Evolutionary conservation across 164 flowering plant species (phyloP).

Genomic region (Houttuynia cordata): DNA sequence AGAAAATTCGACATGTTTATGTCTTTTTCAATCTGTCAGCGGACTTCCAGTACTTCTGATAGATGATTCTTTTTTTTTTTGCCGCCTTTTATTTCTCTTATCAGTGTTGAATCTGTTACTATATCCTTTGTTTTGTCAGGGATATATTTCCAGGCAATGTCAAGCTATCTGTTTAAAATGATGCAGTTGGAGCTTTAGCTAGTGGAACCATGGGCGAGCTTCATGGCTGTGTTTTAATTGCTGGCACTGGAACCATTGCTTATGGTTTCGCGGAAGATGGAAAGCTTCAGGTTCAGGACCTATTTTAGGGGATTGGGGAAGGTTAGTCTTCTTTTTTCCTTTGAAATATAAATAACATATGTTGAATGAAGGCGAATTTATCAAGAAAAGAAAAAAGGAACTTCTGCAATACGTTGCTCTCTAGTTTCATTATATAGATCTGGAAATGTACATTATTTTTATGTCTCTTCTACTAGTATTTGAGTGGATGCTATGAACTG

Average conservation of each 20-base stretch:
- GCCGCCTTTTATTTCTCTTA: not conserved
- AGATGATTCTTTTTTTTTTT: not conserved
- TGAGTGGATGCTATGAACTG: too few relatives aligned
- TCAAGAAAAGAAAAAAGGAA: too few relatives aligned
- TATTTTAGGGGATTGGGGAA: conserved; percentile 94
- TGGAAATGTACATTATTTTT: too few relatives aligned
- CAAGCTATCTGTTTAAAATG: conserved; percentile 72
- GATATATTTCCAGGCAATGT: conserved; percentile 61
- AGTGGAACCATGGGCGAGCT: conserved; percentile 95
- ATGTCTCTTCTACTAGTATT: too few relatives aligned
- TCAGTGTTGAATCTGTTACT: not conserved
- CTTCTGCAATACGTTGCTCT: too few relatives aligned
- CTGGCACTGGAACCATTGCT: conserved; percentile 90
- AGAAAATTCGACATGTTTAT: too few relatives aligned
- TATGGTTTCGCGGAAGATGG: conserved; percentile 93
- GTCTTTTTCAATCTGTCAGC: not conserved
- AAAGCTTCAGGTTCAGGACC: conserved; percentile 98
- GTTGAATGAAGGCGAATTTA: too few relatives aligned
- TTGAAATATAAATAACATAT: too few relatives aligned
- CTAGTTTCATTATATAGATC: too few relatives aligned
- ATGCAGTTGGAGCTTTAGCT: conserved; percentile 92
- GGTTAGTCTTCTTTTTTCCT: conserved; percentile 26
- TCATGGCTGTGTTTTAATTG: conserved; percentile 94
- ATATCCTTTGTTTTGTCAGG: conserved; percentile 21
- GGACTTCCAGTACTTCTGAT: not conserved